Base-by-base conservation (phyloP, 805 yeast genomes). In the Saccharomycopsis microspora region DNA sequence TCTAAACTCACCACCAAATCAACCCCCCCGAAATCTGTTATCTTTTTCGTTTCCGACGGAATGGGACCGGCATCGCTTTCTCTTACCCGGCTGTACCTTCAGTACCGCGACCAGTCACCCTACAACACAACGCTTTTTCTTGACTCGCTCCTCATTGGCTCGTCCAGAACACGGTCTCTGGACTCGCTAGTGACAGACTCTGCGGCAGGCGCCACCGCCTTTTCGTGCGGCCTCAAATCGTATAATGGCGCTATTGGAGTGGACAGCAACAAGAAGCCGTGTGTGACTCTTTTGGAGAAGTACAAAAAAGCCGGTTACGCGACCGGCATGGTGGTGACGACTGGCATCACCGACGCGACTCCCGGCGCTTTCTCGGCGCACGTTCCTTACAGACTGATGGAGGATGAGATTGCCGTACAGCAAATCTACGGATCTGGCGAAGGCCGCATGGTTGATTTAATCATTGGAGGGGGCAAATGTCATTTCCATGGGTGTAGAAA, bases 191-290 rank as follows among this genome's bases (percentile, higher is more conserved):
- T 89, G 51, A 89, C 97, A 0, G 97, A 89, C 62, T 85, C 95
- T 32, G 97, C 97, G 7, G 97, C 97, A 2, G 97, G 96, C 10
- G 97, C 96, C 10, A 87, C 96, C 9, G 96, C 95, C 1, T 89
- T 88, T 58, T 72, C 95, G 0, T 86, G 96, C 63, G 90, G 80
- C 4, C 59, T 78, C 57, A 89, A 89, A 67, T 68, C 88, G 4
- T 87, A 85, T 65, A 89, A 89, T 61, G 93, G 94, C 10, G 96
- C 95, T 8, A 84, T 89, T 61, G 95, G 87, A n/a, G 95, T 89
- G 10, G 74, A 74, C 51, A 77, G 86, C 1, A 64, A 70, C 33
- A 68, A 72, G 43, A 55, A 58, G n/a, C 95, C 97, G 4, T 84
- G 95, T 60, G 96, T 95, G 5, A 86, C 96, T 2, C 65, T 89